These are phyloP conservation scores for Coniella vitis DNA, from an alignment of 2,329 filamentous ascomycete species.

Conservation along the genomic window DNA sequence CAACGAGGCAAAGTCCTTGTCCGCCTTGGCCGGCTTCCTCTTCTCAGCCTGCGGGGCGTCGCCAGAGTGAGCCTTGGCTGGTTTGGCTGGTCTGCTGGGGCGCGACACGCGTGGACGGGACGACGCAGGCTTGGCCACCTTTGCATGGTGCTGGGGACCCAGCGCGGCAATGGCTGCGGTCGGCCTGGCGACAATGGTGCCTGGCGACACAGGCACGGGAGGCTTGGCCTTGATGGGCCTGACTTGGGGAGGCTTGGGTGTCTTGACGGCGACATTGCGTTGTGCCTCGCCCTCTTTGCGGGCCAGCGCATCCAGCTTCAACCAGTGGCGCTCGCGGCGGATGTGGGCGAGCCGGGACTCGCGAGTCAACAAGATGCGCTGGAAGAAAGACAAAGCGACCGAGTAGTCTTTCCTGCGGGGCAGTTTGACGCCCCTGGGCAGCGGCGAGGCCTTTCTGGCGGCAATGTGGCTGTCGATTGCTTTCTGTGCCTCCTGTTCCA, in stretches of 20 bases:
- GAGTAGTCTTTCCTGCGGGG: slow-evolving; percentile 49
- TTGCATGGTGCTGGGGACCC: slow-evolving; percentile 9
- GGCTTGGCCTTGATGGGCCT: slow-evolving; percentile 37
- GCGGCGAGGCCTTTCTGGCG: slow-evolving; percentile 36
- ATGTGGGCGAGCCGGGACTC: no score
- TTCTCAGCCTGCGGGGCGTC: slow-evolving; percentile 39
- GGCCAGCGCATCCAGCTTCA: slow-evolving; percentile 41
- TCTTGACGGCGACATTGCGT: slow-evolving; percentile 29
- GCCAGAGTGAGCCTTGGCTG: slow-evolving; percentile 30
- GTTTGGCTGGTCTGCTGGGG: slow-evolving; percentile 24
- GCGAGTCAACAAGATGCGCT: slow-evolving; percentile 39
- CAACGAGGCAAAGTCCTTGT: slow-evolving; percentile 70
- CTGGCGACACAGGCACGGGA: slow-evolving; percentile 2
- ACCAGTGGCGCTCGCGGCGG: no score
- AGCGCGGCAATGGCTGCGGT: not conserved
- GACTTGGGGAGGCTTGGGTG: slow-evolving; percentile 18
- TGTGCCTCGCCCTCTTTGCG: no score
- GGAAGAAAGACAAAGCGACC: slow-evolving; percentile 45
- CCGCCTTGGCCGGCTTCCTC: slow-evolving; percentile 34
- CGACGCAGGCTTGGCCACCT: slow-evolving; percentile 30
- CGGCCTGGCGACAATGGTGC: slow-evolving; percentile 19
- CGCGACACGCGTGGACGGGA: no score
- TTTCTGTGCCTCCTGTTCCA: slow-evolving; percentile 29
- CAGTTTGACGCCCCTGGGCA: slow-evolving; percentile 25
- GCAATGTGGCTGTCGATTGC: slow-evolving; percentile 46